These are phyloP conservation scores for Heterobasidion irregulare DNA, from an alignment of 1,284 basidiomycete genomes.

Conservation along the genomic window DNA sequence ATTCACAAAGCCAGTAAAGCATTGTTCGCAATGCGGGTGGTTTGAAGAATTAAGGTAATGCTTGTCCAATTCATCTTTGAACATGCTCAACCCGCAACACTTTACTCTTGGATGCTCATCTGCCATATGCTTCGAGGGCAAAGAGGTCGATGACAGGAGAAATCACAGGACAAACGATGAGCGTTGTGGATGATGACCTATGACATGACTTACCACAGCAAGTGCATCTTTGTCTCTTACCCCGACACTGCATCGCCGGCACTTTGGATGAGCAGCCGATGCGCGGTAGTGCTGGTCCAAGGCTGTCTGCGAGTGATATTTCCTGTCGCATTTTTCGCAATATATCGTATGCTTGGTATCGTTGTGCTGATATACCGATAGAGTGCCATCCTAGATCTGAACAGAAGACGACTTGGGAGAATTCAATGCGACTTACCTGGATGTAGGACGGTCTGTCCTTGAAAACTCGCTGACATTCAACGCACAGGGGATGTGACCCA, in stretches of 20 bases:
- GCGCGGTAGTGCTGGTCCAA: constrained; percentile 12
- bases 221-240: constrained; percentile 6
- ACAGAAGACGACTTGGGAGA: not conserved
- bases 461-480: constrained; percentile 7
- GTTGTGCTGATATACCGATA: constrained; percentile 4
- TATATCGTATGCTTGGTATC: constrained; percentile 11
- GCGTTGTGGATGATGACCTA: not conserved
- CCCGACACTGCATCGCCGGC: constrained; percentile 8
- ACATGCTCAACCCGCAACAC: constrained; percentile 9
- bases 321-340: constrained; percentile 9
- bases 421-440: constrained; percentile 5
- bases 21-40: constrained; percentile 7
- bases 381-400: not conserved
- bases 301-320: constrained; percentile 9
- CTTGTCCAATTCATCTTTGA: constrained; percentile 7
- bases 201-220: constrained; percentile 6
- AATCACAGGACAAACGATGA: not conserved
- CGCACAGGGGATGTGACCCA: constrained; percentile 7
- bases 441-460: constrained; percentile 8
- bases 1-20: constrained; percentile 8
- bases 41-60: constrained; percentile 10
- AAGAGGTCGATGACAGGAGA: not conserved
- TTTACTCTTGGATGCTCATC: constrained; percentile 10
- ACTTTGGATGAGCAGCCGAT: constrained; percentile 9
- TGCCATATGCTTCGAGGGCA: constrained; percentile 7